A percentile compares a stretch with the other conserved stretches of the same genome.
Evolutionary conservation across 305 asterid genomes (phyloP).

Genomic region (Fraxinus xanthoxyloides): DNA sequence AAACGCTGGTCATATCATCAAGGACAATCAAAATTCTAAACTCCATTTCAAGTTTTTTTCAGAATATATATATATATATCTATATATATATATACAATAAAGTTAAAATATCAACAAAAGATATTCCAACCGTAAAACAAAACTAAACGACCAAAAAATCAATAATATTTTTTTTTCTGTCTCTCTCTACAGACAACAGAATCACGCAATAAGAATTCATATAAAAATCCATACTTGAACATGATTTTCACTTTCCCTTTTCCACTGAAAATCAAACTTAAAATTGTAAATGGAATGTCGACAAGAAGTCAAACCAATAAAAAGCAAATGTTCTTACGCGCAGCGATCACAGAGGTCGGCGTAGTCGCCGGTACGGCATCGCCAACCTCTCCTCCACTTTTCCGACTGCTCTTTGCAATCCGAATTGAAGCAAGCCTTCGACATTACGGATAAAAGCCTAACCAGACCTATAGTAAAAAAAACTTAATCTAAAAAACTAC

Average conservation of each 20-base stretch:
- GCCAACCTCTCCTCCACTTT: constrained; percentile 75
- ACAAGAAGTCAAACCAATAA: constrained; percentile 11
- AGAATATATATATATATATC: not conserved
- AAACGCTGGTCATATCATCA: not conserved
- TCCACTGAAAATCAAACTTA: constrained; percentile 1
- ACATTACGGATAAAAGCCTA: constrained; percentile 34
- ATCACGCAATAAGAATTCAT: not conserved
- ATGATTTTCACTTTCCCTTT: constrained; percentile 7
- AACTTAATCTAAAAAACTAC: not conserved
- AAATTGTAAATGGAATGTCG: not conserved
- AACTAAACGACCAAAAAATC: constrained; percentile 6
- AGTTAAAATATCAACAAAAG: not conserved
- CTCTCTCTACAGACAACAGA: constrained; percentile 2
- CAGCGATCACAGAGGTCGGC: constrained; percentile 94
- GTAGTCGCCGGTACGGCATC: constrained; percentile 91
- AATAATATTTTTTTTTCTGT: not conserved
- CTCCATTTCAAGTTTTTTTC: not conserved
- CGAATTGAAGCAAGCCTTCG: constrained; percentile 71
- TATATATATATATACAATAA: too few relatives aligned
- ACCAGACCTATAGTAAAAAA: constrained; percentile 2
- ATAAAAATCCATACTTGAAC: not conserved
- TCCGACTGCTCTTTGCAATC: constrained; percentile 61
- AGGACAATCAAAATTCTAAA: not conserved
- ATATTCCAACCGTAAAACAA: not conserved
- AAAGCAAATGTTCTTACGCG: constrained; percentile 54